Base-by-base conservation (phyloP, 2,329 filamentous ascomycete genomes). In the Stemphylium beticola region DNA sequence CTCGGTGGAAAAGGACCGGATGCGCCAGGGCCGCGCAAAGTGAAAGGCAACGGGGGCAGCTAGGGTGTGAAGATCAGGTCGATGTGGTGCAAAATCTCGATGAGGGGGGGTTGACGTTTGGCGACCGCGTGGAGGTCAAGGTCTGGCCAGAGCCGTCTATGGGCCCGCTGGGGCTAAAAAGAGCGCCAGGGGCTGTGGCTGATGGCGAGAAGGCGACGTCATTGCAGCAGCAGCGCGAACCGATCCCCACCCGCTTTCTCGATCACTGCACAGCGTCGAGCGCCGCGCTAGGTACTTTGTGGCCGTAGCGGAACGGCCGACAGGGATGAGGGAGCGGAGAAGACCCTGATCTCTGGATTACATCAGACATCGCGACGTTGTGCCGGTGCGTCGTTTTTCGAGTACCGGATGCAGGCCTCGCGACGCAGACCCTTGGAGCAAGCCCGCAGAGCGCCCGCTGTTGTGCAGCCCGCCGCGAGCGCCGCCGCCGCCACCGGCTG, bases 281-380 rank as follows among this genome's bases (percentile, higher is more conserved):
- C 17, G 58, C 22, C 17, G 22, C 32, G 47, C 53, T 56, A 53
- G 50, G 12, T 41, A 14, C 18, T 3, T 18, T n/a, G 1, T 9
- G 48, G 42, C 26, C n/a, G 42, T 43, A 42, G 42, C 32, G 12
- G 39, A 48, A 40, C 49, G 44, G 20, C 44, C 42, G 41, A 46
- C 57, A 49, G 53, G 56, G 46, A 44, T 53, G 18, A 17, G 24
- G 14, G 17, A 39, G 40, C 34, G 59, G 43, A 51, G 51, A 40
- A 55, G 64, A 65, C 62, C 64, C 64, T 67, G 64, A 67, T 58
- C 29, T 48, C n/a, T 53, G 53, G 38, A 61, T 62, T 61, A 62
- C 63, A 64, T 64, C 61, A 62, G 59, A 51, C 58, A 56, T 53
- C 20, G 52, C 58, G 47, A 64, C 58, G 54, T 54, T 59, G 34